A percentile compares a stretch with the other conserved stretches of the same genome.
These are phyloP conservation scores for Ceratocystis papillata DNA, from an alignment of 2,329 filamentous ascomycete genomes.

Conservation along the genomic window DNA sequence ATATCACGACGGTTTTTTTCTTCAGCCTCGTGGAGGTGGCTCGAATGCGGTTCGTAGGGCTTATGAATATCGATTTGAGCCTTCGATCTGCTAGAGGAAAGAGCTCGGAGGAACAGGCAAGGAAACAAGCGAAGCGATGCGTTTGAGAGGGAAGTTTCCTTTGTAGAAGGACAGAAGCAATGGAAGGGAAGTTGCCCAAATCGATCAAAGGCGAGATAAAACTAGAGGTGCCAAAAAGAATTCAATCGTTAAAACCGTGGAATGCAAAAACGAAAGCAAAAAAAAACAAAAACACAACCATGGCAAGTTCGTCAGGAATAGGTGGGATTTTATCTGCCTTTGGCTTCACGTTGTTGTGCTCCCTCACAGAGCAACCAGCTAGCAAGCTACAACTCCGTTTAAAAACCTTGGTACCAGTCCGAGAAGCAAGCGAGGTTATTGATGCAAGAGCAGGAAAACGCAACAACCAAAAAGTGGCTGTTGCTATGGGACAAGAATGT, in stretches of 20 bases:
- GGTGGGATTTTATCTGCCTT: conserved; percentile 7
- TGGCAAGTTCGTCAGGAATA: background rate
- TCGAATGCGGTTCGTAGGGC: background rate
- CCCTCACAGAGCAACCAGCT: conserved; percentile 8
- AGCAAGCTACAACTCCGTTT: background rate
- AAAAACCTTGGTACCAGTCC: background rate
- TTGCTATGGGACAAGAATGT: conserved; percentile 14
- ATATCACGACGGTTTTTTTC: background rate
- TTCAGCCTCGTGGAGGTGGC: background rate
- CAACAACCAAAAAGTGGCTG: conserved; percentile 19
- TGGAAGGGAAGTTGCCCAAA: conserved; percentile 11
- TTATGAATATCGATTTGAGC: background rate
- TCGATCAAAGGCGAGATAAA: background rate
- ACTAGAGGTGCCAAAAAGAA: background rate
- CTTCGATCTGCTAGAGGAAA: conserved; percentile 6
- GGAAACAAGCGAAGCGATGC: background rate
- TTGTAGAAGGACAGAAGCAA: background rate
- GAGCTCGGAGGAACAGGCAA: background rate
- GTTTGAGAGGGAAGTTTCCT: conserved; percentile 7
- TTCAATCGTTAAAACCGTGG: conserved; percentile 9
- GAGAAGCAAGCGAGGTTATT: background rate
- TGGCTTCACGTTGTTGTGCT: conserved; percentile 9
- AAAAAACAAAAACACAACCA: background rate
- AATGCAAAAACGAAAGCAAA: background rate
- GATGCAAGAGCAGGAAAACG: conserved; percentile 12